A percentile compares a stretch with the other conserved stretches of the same genome.
phyloP scores from a whole-genome alignment of 192 early-diverging fungal genomes.

The Funneliformis geosporum region DNA sequence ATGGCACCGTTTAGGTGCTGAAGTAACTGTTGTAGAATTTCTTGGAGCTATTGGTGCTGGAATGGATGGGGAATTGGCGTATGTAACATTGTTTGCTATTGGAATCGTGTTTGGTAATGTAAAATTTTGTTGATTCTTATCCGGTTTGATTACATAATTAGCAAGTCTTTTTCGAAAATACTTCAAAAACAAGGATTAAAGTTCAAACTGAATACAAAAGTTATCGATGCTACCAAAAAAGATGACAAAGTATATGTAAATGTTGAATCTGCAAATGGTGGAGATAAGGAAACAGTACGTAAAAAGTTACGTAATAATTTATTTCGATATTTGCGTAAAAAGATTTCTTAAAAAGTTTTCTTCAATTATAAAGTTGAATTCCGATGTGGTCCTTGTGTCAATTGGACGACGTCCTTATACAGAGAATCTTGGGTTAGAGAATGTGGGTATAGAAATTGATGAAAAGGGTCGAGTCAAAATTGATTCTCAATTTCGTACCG shows the following conservation, averaged over 20 bases:
- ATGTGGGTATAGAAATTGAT: slow-evolving; percentile 88
- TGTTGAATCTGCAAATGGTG: slow-evolving; percentile 86
- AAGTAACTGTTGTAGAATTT: slow-evolving; percentile 97
- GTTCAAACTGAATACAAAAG: slow-evolving; percentile 98
- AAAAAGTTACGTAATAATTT: slow-evolving; percentile 11
- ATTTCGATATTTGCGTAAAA: neutral
- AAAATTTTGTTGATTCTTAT: neutral
- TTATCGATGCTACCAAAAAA: slow-evolving; percentile 79
- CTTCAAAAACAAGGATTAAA: slow-evolving; percentile 96
- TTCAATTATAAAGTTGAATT: slow-evolving; percentile 61
- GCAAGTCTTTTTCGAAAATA: slow-evolving; percentile 88
- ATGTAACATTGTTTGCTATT: slow-evolving; percentile 33
- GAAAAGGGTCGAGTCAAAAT: slow-evolving; percentile 84
- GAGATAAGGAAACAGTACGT: slow-evolving; percentile 71
- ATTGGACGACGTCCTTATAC: slow-evolving; percentile 96
- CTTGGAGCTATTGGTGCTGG: slow-evolving; percentile 90
- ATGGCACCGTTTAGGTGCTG: slow-evolving; percentile 92
- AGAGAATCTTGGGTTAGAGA: slow-evolving; percentile 87
- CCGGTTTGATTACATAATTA: slow-evolving; percentile 26
- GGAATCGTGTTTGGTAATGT: too few species aligned
- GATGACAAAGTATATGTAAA: slow-evolving; percentile 89
- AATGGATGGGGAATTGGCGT: slow-evolving; percentile 95
- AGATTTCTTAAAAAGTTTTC: neutral
- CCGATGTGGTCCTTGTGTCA: slow-evolving; percentile 89
- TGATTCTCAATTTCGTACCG: slow-evolving; percentile 84